Conservation (phyloP, 106 monocot species). For the Agapanthus africanus region DNA sequence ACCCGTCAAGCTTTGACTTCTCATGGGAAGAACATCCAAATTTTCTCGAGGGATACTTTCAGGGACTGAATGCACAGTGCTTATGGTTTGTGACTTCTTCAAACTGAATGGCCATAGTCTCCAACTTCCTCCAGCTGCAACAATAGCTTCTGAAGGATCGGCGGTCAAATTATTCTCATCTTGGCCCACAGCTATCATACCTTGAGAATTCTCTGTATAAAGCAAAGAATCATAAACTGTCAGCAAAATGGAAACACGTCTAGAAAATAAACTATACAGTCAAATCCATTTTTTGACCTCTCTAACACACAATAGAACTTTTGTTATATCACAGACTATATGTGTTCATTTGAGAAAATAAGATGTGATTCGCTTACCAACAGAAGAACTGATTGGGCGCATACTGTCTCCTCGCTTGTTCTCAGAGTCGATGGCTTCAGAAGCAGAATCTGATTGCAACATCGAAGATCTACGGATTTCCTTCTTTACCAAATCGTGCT, state of each 20-base stretch:
- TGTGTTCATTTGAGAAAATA: too few species aligned
- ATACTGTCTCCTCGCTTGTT: conserved; percentile 12
- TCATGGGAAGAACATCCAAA: conserved; percentile 8
- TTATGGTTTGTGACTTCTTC: conserved; percentile 41
- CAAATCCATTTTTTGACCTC: neutral
- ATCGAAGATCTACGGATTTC: conserved; percentile 16
- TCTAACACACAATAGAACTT: neutral
- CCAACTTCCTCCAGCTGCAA: conserved; percentile 50
- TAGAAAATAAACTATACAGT: neutral
- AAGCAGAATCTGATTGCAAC: conserved; percentile 15
- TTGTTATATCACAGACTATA: neutral
- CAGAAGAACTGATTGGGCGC: conserved; percentile 15
- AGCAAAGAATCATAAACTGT: neutral
- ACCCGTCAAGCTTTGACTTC: conserved; percentile 2
- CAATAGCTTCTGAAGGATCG: conserved; percentile 20
- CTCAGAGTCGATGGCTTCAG: conserved; percentile 9
- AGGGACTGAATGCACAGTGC: conserved; percentile 11
- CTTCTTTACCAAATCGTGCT: conserved; percentile 9
- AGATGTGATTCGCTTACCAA: conserved; percentile 29
- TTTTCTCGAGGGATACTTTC: conserved; percentile 10
- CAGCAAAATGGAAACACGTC: neutral
- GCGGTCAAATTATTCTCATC: conserved; percentile 11
- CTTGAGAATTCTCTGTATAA: conserved; percentile 31
- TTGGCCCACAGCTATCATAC: conserved; percentile 40
- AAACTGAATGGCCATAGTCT: conserved; percentile 65